Conservation (phyloP, 2,329 filamentous ascomycete species). For the Trichoderma gracile region DNA sequence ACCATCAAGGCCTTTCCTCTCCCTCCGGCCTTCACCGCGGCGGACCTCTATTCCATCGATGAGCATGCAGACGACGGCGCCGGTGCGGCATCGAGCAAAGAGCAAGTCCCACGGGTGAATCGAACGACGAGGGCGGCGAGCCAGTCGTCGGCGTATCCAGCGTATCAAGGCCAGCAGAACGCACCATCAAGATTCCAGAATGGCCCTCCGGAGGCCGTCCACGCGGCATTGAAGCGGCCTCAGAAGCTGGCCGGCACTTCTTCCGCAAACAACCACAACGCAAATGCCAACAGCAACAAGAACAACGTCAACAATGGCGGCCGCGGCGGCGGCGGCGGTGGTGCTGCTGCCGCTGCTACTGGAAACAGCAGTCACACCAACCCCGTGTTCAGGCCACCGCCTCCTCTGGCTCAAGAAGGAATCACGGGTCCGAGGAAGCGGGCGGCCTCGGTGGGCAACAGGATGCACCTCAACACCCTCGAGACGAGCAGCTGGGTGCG, state of each 20-base stretch:
- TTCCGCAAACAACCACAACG: background rate
- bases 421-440: conserved; percentile 33
- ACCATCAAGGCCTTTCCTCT: conserved; percentile 20
- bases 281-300: too few relatives aligned
- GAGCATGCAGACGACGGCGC: conserved; percentile 10
- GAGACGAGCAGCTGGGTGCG: conserved; percentile 33
- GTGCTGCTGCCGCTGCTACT: background rate
- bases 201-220: conserved; percentile 31
- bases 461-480: conserved; percentile 45
- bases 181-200: conserved; percentile 30
- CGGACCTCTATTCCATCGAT: conserved; percentile 22
- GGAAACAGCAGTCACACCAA: conserved; percentile 5
- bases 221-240: conserved; percentile 39
- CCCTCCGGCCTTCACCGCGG: conserved; percentile 22
- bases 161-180: conserved; percentile 38
- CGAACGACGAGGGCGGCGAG: conserved; percentile 28
- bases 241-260: conserved; percentile 38
- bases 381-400: conserved; percentile 29
- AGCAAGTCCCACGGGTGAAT: conserved; percentile 8
- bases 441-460: conserved; percentile 40
- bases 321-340: background rate
- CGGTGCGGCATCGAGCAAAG: background rate
- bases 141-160: conserved; percentile 33
- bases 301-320: too few relatives aligned
- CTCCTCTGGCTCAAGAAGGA: conserved; percentile 34